Base-by-base conservation (phyloP, 371 early-diverging fungal genomes). In the Lichtheimia hyalospora region DNA sequence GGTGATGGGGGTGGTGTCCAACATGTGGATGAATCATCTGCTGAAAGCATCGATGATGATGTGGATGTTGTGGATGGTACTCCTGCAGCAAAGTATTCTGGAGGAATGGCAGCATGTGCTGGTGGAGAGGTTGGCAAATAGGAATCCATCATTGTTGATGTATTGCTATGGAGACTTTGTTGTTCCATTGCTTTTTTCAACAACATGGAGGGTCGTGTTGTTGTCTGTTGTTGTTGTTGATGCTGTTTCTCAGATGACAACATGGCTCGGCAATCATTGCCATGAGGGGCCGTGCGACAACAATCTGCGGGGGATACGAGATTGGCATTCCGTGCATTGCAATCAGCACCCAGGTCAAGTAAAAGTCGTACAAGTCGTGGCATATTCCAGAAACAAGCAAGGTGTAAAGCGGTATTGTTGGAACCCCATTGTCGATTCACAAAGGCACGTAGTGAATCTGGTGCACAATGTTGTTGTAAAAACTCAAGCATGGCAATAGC, bases 371-470 rank as follows among this genome's bases (percentile, higher is more conserved):
- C 74, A 62, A 77, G 64, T 24, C 66, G 63, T 49, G 71, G 61
- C 66, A 73, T 67, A 57, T 71, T 69, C 68, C 69, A 73, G 62
- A 71, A 74, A 49, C 70, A 62, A 50, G 74, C 77, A 6, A 77
- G 58, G 54, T 77, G 77, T 5, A 77, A 60, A 70, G 73, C 54
- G 2, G 70, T 70, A 28, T 71, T 70, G 39, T 66, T 54, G 25
- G 70, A 61, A 15, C 73, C 70, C 60, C 68, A 70, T 39, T 62
- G 53, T 55, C 73, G 73, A 48, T 73, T 70, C 8, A 73, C 14
- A 44, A 70, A 73, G 6, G 41, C 52, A 21, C 56, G 41, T 6
- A 62, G 52, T 57, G 73, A 63, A 15, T 20, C 20, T 3, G 2
- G 25, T 2, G 44, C 58, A 5, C 52, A 62, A 55, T 67, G 57